Evolutionary conservation across 2,329 filamentous ascomycete genomes (phyloP), one percentile per base, ranked within the genome.

Genomic region (Colletotrichum caudatum): DNA sequence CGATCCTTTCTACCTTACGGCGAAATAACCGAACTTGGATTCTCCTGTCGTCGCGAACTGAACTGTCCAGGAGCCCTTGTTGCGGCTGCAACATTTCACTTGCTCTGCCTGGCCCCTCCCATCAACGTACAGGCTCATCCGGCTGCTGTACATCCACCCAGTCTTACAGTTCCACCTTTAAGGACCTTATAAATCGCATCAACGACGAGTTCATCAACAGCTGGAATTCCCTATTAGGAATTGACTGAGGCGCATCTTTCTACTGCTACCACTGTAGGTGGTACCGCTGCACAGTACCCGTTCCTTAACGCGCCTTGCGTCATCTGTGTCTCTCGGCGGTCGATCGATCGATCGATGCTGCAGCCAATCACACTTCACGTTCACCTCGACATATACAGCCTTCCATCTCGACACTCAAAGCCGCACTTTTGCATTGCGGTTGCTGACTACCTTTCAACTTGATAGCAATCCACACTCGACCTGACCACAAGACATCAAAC

Each of bases 301-400:
- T 39, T 64, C 48, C 53, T 64, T 54, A 54, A 29, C 53, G 51
- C 29, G 37, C 44, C 33, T 71, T 66, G 64, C 69, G 69, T 71
- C 69, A 71, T 71, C 64, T 66, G 14, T 6, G 50, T 14, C 69
- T 60, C 46, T 20, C 29, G 51, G 18, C 51, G 1, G 57, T 74
- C 77, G 78, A 78, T 80, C 78, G 78, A 80, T 80, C 78, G 78
- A 80, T 80, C 77, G 73, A 73, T 74, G 66, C 66, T 57, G 57
- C 64, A 63, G 35, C 76, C 76, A 80, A 80, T 78, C 69, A 75
- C 69, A 75, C 39, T 26, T 35, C 41, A 26, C 33, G 46, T 50
- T 46, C 50, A 29, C 54, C 58, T 57, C 11, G 54, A 48, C 69
- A 59, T 60, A 48, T 64, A 64, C 65, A 62, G 26, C 18, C 71